Conservation (phyloP, 1,284 basidiomycete species). For the Erythrobasidium hasegawianum region DNA sequence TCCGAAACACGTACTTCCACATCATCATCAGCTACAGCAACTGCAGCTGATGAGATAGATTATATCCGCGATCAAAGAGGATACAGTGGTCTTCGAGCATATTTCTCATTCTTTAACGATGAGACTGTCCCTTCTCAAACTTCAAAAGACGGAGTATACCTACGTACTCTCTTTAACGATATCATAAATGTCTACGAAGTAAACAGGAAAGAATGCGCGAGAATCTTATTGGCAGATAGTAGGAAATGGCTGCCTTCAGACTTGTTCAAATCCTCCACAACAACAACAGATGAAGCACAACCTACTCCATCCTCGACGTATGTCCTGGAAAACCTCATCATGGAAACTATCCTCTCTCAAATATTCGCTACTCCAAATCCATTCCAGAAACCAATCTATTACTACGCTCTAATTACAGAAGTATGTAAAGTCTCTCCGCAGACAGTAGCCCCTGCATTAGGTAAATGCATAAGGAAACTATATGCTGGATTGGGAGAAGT, state of each 20-base stretch:
- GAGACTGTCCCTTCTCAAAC: constrained; percentile 50
- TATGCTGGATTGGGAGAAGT: constrained; percentile 61
- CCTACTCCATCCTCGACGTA: constrained; percentile 67
- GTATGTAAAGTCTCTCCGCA: constrained; percentile 85
- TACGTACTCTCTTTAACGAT: constrained; percentile 74
- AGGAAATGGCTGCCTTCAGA: constrained; percentile 78
- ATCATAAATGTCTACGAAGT: constrained; percentile 88
- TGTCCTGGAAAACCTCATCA: constrained; percentile 69
- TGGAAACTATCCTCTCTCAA: constrained; percentile 75
- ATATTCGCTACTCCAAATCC: constrained; percentile 74
- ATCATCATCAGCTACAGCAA: constrained; percentile 38
- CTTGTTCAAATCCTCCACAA: constrained; percentile 65
- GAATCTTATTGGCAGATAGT: constrained; percentile 71
- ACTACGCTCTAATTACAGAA: constrained; percentile 83
- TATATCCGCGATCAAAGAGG: constrained; percentile 44
- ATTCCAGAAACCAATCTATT: constrained; percentile 75
- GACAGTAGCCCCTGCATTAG: constrained; percentile 91
- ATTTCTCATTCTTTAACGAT: constrained; percentile 69
- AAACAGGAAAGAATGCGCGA: constrained; percentile 91
- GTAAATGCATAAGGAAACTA: constrained; percentile 84
- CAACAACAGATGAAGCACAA: too few relatives aligned
- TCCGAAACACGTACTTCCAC: neutral
- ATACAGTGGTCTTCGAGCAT: constrained; percentile 61
- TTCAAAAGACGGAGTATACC: constrained; percentile 47
- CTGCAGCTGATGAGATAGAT: constrained; percentile 58